phyloP scores from a whole-genome alignment of 257 asterid species.

The Nicotiana tabacum region DNA sequence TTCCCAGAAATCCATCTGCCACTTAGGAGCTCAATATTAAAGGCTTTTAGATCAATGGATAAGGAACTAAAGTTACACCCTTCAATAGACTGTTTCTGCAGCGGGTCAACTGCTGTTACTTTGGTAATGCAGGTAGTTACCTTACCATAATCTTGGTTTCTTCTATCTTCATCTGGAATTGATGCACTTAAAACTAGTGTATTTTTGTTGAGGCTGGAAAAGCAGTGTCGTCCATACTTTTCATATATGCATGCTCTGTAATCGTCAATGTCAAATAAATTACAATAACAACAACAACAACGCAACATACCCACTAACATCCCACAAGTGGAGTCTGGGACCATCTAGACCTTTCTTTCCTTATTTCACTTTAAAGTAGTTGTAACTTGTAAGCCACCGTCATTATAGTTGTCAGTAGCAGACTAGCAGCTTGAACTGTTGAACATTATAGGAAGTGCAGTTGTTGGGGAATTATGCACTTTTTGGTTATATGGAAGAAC shows the following conservation, averaged over 20 bases:
- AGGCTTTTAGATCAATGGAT: constrained; percentile 90
- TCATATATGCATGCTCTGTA: background rate
- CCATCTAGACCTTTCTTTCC: too few species aligned
- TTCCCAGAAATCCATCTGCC: constrained; percentile 72
- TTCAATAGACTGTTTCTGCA: constrained; percentile 83
- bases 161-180: background rate
- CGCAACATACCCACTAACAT: too few species aligned
- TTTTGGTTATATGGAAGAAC: too few species aligned
- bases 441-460: too few species aligned
- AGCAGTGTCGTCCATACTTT: background rate
- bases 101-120: constrained; percentile 88
- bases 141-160: constrained; percentile 8
- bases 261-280: too few species aligned
- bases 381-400: too few species aligned
- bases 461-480: too few species aligned
- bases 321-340: too few species aligned
- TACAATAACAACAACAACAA: too few species aligned
- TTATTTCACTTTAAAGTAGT: too few species aligned
- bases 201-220: background rate
- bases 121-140: constrained; percentile 62
- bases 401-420: too few species aligned
- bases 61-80: constrained; percentile 84
- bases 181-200: background rate
- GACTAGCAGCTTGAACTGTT: too few species aligned
- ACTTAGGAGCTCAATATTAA: constrained; percentile 61